Percentiles rank a stretch among this genome's conserved stretches.
Conservation (phyloP, 805 yeast species). For the Kodamaea restingae region DNA sequence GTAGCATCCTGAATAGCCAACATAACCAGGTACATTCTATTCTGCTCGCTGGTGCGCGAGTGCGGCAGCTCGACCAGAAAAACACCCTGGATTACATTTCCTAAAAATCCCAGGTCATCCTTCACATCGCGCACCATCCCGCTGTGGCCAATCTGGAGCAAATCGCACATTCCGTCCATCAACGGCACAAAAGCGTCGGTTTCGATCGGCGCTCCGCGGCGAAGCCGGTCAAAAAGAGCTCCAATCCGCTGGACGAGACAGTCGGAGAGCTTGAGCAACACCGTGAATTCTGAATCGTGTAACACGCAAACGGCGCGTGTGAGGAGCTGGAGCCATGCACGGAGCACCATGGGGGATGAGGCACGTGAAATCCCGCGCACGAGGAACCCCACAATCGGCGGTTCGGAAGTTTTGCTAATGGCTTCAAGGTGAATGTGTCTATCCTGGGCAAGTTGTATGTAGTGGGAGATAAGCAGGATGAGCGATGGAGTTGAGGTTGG, state of each 20-base stretch:
- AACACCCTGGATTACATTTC: slow-evolving; percentile 72
- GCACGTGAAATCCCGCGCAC: slow-evolving; percentile 46
- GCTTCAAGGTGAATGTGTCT: not conserved
- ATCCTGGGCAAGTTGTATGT: not conserved
- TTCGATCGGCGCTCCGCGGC: not conserved
- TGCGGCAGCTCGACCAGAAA: slow-evolving; percentile 67
- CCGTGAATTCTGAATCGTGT: slow-evolving; percentile 50
- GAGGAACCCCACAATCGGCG: slow-evolving; percentile 41
- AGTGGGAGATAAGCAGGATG: not conserved
- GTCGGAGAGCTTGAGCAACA: slow-evolving; percentile 51
- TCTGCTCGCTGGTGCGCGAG: slow-evolving; percentile 46
- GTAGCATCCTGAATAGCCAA: slow-evolving; percentile 61
- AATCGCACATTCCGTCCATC: slow-evolving; percentile 62
- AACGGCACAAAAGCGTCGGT: slow-evolving; percentile 15
- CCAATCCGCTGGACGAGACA: slow-evolving; percentile 24
- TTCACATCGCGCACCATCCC: slow-evolving; percentile 27
- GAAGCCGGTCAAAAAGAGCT: not conserved
- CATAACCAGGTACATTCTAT: slow-evolving; percentile 53
- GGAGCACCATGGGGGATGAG: slow-evolving; percentile 39
- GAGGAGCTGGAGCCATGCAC: slow-evolving; percentile 48
- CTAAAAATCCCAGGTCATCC: slow-evolving; percentile 48
- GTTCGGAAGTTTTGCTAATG: slow-evolving; percentile 6
- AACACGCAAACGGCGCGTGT: slow-evolving; percentile 50
- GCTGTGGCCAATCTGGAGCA: slow-evolving; percentile 57
- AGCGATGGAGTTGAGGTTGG: not conserved